Percentiles rank a stretch among this genome's conserved stretches.
Conservation (phyloP, 2,329 filamentous ascomycete genomes). For the Lizonia empirigonia region DNA sequence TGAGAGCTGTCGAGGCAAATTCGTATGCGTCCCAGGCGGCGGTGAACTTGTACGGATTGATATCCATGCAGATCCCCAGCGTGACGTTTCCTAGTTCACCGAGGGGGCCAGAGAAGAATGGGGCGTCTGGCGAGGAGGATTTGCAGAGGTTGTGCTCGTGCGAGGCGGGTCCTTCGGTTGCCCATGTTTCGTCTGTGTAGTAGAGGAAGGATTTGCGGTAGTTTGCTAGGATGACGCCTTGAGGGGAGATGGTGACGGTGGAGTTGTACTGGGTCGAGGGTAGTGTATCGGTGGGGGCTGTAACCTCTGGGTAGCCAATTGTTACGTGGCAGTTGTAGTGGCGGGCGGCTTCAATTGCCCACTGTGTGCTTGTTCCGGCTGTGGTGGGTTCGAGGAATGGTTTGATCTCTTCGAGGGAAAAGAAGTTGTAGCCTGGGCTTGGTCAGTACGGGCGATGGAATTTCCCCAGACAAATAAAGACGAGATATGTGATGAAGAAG, state of each 20-base stretch:
- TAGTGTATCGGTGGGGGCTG: slow-evolving; percentile 28
- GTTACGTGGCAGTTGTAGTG: slow-evolving; percentile 71
- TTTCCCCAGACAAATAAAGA: neutral
- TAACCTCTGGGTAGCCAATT: slow-evolving; percentile 73
- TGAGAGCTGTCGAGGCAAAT: slow-evolving; percentile 62
- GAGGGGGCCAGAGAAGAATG: slow-evolving; percentile 48
- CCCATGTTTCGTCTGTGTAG: slow-evolving; percentile 71
- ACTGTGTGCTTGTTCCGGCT: slow-evolving; percentile 70
- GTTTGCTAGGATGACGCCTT: slow-evolving; percentile 61
- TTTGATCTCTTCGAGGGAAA: slow-evolving; percentile 68
- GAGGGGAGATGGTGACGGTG: slow-evolving; percentile 61
- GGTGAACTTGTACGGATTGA: slow-evolving; percentile 67
- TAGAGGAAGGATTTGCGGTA: slow-evolving; percentile 70
- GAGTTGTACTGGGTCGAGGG: slow-evolving; percentile 60
- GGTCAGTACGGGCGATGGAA: slow-evolving; percentile 7
- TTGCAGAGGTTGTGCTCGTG: slow-evolving; percentile 28
- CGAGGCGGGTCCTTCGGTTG: slow-evolving; percentile 55
- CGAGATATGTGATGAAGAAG: too few relatives aligned
- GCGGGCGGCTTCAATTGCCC: slow-evolving; percentile 70
- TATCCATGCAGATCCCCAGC: slow-evolving; percentile 61
- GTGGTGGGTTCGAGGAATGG: slow-evolving; percentile 71
- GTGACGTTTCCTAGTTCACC: slow-evolving; percentile 47
- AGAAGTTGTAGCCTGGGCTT: slow-evolving; percentile 74
- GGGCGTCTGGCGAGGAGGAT: slow-evolving; percentile 24
- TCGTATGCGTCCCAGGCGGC: slow-evolving; percentile 65